These are phyloP conservation scores for Cyamopsis tetragonoloba DNA, from an alignment of 306 rosid species.

Conservation along the genomic window DNA sequence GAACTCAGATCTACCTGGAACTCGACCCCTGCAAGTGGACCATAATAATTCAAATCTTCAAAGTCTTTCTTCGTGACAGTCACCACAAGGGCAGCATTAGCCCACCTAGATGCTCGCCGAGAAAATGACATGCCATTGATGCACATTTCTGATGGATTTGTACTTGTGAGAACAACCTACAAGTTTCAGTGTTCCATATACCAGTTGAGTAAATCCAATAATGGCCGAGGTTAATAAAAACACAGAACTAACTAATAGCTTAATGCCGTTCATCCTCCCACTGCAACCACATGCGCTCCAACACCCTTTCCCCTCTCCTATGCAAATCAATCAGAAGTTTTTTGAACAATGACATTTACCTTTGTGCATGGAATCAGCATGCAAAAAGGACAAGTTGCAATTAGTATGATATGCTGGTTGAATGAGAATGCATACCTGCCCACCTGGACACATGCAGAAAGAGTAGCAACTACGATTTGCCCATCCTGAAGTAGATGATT, in stretches of 20 bases:
- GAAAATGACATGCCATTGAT: constrained; percentile 98
- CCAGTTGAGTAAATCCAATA: constrained; percentile 12
- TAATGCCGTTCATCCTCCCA: neutral
- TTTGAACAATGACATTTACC: neutral
- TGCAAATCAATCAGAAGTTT: neutral
- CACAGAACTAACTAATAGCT: neutral
- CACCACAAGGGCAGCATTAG: constrained; percentile 96
- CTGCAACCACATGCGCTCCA: neutral
- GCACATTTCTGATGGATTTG: constrained; percentile 85
- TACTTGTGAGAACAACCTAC: constrained; percentile 96
- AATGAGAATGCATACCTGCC: constrained; percentile 63
- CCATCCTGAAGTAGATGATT: constrained; percentile 33
- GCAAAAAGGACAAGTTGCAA: constrained; percentile 16
- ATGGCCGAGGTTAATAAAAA: neutral
- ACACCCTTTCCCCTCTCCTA: neutral
- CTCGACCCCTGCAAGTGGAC: constrained; percentile 89
- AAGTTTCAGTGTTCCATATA: constrained; percentile 30
- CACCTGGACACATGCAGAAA: constrained; percentile 99
- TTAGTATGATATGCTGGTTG: constrained; percentile 16
- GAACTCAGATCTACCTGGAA: constrained; percentile 59
- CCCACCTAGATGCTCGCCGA: constrained; percentile 92
- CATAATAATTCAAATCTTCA: constrained; percentile 55
- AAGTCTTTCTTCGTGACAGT: constrained; percentile 76
- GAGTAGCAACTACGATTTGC: constrained; percentile 79
- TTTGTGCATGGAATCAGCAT: neutral